Percentiles rank a stretch among this genome's conserved stretches.
phyloP scores from a whole-genome alignment of 768 basidiomycete species.

The Calocera cornea region DNA sequence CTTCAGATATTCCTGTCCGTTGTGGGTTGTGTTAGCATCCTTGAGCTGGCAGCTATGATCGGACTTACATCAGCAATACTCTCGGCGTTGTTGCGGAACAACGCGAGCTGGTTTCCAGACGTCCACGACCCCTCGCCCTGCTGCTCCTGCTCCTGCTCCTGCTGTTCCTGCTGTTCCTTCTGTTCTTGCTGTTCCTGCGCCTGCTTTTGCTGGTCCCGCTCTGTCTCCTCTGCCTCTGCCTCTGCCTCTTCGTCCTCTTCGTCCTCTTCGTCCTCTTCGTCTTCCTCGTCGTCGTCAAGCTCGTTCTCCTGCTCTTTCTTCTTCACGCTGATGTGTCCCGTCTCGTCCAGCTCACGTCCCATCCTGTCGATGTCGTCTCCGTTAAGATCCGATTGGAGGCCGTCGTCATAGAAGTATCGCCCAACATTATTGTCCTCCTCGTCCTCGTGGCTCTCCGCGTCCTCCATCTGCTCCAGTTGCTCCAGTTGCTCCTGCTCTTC shows the following conservation, averaged over 20 bases:
- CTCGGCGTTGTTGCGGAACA: constrained; percentile 19
- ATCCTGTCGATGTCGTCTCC: constrained; percentile 16
- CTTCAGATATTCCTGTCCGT: constrained; percentile 18
- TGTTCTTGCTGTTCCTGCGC: too few species aligned
- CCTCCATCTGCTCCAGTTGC: too few species aligned
- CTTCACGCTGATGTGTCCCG: not conserved
- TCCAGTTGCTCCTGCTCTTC: too few species aligned
- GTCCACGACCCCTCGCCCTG: too few species aligned
- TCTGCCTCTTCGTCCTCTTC: too few species aligned
- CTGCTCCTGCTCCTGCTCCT: too few species aligned
- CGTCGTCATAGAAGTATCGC: too few species aligned
- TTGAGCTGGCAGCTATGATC: not conserved
- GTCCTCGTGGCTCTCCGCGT: constrained; percentile 8
- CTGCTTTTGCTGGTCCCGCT: too few species aligned
- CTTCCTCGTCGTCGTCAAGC: not conserved
- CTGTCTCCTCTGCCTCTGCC: too few species aligned
- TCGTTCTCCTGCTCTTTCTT: constrained; percentile 6
- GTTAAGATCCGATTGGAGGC: constrained; percentile 12
- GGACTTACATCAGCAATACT: constrained; percentile 15
- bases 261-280: too few species aligned
- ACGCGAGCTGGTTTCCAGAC: constrained; percentile 19
- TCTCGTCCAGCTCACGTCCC: constrained; percentile 1
- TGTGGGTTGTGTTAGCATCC: not conserved
- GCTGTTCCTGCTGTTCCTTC: too few species aligned
- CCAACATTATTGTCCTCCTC: not conserved